phyloP scores from a whole-genome alignment of 2,329 filamentous ascomycete genomes.

The Fusarium nygamai region DNA sequence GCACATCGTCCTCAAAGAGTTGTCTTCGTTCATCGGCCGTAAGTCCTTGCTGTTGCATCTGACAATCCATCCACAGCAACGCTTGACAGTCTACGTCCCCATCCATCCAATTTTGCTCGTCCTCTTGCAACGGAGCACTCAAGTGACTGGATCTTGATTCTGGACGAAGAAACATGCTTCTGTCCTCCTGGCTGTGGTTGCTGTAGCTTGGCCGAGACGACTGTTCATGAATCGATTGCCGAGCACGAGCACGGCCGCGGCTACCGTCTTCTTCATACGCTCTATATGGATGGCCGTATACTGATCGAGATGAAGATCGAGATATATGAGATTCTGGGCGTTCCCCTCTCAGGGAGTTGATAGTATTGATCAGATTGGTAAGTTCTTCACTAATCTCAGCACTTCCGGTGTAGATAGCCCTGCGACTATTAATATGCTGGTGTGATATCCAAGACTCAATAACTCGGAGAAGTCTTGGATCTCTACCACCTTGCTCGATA shows the following conservation, averaged over 20 bases:
- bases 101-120: neutral
- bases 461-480: conserved; percentile 52
- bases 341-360: neutral
- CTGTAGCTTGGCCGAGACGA: neutral
- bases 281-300: neutral
- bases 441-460: conserved; percentile 57
- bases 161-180: neutral
- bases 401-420: conserved; percentile 17
- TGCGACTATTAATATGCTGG: conserved; percentile 27
- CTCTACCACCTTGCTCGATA: conserved; percentile 20
- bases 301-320: neutral
- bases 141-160: neutral
- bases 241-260: neutral
- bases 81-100: conserved; percentile 3
- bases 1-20: conserved; percentile 17
- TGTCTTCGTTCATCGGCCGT: conserved; percentile 11
- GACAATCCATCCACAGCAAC: conserved; percentile 28
- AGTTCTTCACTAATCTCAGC: conserved; percentile 21
- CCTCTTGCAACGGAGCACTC: neutral
- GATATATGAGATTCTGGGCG: neutral
- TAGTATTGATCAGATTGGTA: neutral
- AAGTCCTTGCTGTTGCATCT: conserved; percentile 18
- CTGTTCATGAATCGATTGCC: neutral
- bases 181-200: neutral
- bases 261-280: neutral